Conservation (phyloP, 371 early-diverging fungal species). For the Mucor lusitanicus region DNA sequence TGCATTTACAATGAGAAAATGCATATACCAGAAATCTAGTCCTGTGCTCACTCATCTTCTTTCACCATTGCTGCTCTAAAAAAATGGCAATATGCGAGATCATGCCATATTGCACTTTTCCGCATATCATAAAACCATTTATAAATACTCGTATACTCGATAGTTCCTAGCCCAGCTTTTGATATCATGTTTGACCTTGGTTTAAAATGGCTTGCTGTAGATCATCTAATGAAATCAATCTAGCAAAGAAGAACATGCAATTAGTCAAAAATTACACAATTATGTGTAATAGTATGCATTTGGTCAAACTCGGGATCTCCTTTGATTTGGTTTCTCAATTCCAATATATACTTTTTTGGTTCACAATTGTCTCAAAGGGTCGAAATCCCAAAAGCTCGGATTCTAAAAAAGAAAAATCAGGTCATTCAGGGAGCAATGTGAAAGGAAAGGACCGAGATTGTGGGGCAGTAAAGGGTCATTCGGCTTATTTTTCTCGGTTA, state of each 20-base stretch:
- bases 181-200: background rate
- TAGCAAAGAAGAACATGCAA: background rate
- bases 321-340: background rate
- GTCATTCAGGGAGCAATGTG: background rate
- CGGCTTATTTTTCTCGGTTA: background rate
- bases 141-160: background rate
- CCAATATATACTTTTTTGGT: background rate
- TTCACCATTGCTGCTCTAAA: background rate
- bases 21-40: background rate
- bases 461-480: background rate
- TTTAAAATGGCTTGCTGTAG: background rate
- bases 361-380: too few relatives aligned
- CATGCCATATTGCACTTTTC: background rate
- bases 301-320: background rate
- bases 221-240: background rate
- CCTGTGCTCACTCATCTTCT: background rate
- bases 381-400: background rate
- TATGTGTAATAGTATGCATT: background rate
- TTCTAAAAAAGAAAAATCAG: background rate
- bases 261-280: background rate
- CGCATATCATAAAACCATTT: background rate
- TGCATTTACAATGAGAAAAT: background rate
- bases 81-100: background rate
- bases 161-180: background rate
- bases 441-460: background rate